Percentiles rank a stretch among this genome's conserved stretches.
Conservation (phyloP, 495 filamentous ascomycete species). For the Penicillium malachiteum region DNA sequence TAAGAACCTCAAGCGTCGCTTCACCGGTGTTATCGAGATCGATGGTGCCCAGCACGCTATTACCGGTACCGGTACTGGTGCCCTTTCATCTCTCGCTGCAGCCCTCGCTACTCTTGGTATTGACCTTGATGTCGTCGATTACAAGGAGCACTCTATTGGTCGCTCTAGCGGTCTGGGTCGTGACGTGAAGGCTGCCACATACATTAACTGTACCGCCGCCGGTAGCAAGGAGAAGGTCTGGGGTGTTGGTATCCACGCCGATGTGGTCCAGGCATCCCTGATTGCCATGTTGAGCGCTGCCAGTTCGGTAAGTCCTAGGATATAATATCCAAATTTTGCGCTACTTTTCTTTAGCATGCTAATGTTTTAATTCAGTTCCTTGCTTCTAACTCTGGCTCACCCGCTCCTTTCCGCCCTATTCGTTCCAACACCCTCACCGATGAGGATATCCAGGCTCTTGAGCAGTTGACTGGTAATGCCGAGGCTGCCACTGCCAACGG, state of each 20-base stretch:
- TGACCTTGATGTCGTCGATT: conserved; percentile 88
- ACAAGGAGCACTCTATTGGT: conserved; percentile 95
- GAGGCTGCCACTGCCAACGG: conserved; percentile 21
- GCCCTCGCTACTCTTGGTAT: conserved; percentile 80
- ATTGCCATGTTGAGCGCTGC: conserved; percentile 87
- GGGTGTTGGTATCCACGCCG: conserved; percentile 95
- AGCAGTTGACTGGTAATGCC: conserved; percentile 31
- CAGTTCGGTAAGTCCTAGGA: conserved; percentile 66
- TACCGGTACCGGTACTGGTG: conserved; percentile 80
- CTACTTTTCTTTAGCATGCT: conserved; percentile 1
- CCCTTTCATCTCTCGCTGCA: conserved; percentile 82
- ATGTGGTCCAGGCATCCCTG: conserved; percentile 89
- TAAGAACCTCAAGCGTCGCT: conserved; percentile 75
- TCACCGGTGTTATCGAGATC: conserved; percentile 84
- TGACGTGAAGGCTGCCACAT: conserved; percentile 87
- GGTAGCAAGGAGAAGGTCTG: conserved; percentile 70
- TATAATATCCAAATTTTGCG: not conserved
- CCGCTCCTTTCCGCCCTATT: conserved; percentile 48
- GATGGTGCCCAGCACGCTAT: conserved; percentile 78
- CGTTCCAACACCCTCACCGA: conserved; percentile 47
- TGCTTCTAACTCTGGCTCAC: conserved; percentile 44
- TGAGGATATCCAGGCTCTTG: conserved; percentile 46
- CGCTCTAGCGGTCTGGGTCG: conserved; percentile 77
- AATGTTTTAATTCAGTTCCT: conserved; percentile 38
- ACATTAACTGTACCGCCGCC: conserved; percentile 84